Evolutionary conservation across 2,329 filamentous ascomycete species (phyloP), one percentile per base, ranked within the genome.

Genomic region (Arachnopeziza araneosa): DNA sequence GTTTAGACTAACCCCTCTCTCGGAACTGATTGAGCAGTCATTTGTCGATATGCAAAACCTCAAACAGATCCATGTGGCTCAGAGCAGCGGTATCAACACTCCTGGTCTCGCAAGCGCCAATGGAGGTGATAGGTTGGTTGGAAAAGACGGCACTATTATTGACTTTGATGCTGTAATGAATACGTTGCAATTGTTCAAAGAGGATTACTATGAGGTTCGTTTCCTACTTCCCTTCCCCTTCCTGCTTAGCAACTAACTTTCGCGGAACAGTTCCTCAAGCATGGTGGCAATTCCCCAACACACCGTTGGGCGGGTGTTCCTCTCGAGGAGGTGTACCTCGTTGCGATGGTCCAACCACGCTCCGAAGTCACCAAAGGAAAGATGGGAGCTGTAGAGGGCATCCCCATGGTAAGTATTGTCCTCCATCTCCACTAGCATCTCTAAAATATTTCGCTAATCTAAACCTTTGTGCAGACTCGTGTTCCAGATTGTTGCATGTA

Each of bases 271-370:
- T 61, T 53, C 21, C 49, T 61, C 10, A 22, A 51, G 26, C 26
- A 44, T 19, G 55, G 56, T 19, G 48, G 52, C 4, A 30, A 48
- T 10, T 53, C 50, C 12, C 5, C 36, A 44, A 14, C 17, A 3
- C 24, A 3, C 6, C 21, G 22, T n/a, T 24, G 24, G 50, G 21
- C 51, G 26, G 36, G 53, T 30, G 26, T 52, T 19, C 48, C 26
- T 21, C 24, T 17, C 5, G 53, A 61, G 59, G 65, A 67, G 53
- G 55, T 66, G 23, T 61, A 63, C 21, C 60, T 67, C 24, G 48
- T 67, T 1, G 58, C 65, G 14, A 60, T 66, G 53, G 57, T 65
- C 2, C 61, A 57, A 30, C 64, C 63, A 26, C 54, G 54, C 9
- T 57, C 60, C 4, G 61, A 63, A 12, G 24, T 67, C 1, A 49